These are phyloP conservation scores for Schoenoplectus triqueter DNA, from an alignment of 202 grass and related monocot species.

Conservation along the genomic window DNA sequence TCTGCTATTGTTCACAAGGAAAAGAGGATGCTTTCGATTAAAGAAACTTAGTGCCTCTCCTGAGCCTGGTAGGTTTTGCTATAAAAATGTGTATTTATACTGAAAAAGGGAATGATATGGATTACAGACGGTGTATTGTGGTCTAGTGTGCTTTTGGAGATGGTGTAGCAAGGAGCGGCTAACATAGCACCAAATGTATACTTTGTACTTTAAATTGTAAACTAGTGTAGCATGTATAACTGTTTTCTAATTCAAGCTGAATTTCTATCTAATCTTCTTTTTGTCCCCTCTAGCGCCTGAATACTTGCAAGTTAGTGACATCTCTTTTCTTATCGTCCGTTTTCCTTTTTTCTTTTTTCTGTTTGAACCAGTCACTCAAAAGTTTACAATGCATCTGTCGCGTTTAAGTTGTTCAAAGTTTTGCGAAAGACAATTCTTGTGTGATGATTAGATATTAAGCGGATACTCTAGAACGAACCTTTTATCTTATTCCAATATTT, in stretches of 20 bases:
- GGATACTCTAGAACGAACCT: too few species aligned
- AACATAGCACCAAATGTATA: not conserved
- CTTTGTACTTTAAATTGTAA: not conserved
- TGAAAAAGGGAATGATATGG: not conserved
- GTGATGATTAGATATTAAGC: too few species aligned
- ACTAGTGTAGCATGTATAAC: not conserved
- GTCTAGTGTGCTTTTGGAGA: not conserved
- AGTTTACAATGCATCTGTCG: too few species aligned
- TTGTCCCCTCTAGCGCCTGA: not conserved
- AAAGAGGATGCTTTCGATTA: not conserved
- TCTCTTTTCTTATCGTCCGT: not conserved
- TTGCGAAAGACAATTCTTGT: too few species aligned
- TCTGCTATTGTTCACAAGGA: not conserved
- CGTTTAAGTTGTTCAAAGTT: too few species aligned
- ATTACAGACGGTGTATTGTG: not conserved
- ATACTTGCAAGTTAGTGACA: not conserved
- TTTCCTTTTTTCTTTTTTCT: not conserved
- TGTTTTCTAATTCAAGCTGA: not conserved
- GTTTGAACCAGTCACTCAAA: not conserved
- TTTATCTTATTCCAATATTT: too few species aligned
- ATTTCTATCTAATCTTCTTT: not conserved
- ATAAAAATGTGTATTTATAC: not conserved
- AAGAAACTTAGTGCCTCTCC: slow-evolving; percentile 3
- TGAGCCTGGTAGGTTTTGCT: not conserved
- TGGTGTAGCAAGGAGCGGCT: not conserved